Conservation (phyloP, 176 grass and related monocot species). For the Pontederia crassipes region DNA sequence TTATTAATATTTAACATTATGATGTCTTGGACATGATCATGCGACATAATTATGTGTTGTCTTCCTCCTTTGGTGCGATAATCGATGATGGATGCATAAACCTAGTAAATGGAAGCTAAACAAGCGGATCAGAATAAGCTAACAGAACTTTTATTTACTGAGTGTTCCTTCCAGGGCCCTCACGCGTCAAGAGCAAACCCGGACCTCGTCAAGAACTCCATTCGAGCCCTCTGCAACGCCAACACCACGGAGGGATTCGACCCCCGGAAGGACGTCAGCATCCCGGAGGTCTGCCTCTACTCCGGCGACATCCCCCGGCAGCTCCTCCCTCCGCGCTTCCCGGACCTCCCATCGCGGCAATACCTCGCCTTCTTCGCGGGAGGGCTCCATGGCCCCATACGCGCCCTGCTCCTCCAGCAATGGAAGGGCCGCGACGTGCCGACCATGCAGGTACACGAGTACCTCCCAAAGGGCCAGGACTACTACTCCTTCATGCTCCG, state of each 20-base stretch:
- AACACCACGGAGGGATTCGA: constrained; percentile 68
- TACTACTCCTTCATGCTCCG: constrained; percentile 48
- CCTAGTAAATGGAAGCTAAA: too few species aligned
- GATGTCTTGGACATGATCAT: too few species aligned
- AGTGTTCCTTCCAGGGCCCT: constrained; percentile 26
- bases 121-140: too few species aligned
- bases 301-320: constrained; percentile 34
- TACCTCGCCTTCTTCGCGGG: constrained; percentile 69
- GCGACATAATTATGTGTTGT: too few species aligned
- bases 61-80: too few species aligned
- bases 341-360: constrained; percentile 3
- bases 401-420: constrained; percentile 37
- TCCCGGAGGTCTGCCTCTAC: constrained; percentile 58
- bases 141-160: background rate
- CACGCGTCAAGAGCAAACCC: constrained; percentile 29
- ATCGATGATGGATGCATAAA: too few species aligned
- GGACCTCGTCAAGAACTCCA: constrained; percentile 40
- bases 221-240: constrained; percentile 68
- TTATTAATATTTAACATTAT: too few species aligned
- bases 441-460: constrained; percentile 43
- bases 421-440: constrained; percentile 43
- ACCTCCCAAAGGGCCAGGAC: constrained; percentile 21
- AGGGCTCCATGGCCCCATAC: constrained; percentile 39
- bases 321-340: constrained; percentile 20
- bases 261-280: constrained; percentile 46